Conservation (phyloP, 495 filamentous ascomycete species). For the Aspergillus avenaceus region DNA sequence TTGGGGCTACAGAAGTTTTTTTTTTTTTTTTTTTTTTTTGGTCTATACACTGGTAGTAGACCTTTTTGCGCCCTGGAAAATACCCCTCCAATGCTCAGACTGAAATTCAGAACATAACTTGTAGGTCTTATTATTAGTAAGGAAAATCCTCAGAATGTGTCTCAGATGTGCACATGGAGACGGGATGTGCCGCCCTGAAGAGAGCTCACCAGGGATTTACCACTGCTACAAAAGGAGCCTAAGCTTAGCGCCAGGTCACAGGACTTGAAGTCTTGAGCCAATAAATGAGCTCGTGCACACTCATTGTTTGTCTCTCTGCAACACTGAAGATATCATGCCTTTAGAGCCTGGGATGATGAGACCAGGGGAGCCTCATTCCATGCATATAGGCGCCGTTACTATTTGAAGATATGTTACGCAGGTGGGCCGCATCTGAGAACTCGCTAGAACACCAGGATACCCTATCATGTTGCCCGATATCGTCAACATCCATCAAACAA, state of each 20-base stretch:
- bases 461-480: slow-evolving; percentile 5
- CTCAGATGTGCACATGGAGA: background rate
- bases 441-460: background rate
- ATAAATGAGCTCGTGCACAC: background rate
- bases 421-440: slow-evolving; percentile 1
- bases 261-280: background rate
- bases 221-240: too few species aligned
- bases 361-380: background rate
- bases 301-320: slow-evolving; percentile 5
- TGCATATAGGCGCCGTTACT: slow-evolving; percentile 15
- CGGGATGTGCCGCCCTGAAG: background rate
- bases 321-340: background rate
- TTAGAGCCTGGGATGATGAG: background rate
- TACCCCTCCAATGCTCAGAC: background rate
- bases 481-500: slow-evolving; percentile 2
- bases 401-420: slow-evolving; percentile 13
- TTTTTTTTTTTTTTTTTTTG: background rate
- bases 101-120: too few species aligned
- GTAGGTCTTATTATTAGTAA: too few species aligned
- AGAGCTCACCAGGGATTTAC: too few species aligned
- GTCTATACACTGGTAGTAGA: too few species aligned
- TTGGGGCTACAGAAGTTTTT: background rate
- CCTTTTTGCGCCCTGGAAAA: too few species aligned
- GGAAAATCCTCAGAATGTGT: too few species aligned
- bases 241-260: background rate